Conservation (phyloP, 2,329 filamentous ascomycete species). For the Dryadomyces quercivorus region DNA sequence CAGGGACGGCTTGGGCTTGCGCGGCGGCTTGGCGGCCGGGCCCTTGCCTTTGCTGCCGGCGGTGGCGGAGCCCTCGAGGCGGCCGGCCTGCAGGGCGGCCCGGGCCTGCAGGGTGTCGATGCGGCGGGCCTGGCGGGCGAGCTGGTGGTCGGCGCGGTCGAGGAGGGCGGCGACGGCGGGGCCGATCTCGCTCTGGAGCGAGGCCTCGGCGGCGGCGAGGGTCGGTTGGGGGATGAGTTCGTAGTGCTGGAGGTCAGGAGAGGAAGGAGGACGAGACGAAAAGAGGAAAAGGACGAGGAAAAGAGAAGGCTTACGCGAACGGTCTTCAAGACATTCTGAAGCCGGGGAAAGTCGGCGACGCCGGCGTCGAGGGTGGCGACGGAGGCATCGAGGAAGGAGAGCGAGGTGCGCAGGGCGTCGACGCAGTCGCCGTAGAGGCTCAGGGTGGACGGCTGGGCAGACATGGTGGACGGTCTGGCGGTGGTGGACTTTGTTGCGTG, state of each 20-base stretch:
- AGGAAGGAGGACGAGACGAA: neutral
- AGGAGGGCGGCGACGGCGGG: constrained; percentile 73
- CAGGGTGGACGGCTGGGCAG: constrained; percentile 1
- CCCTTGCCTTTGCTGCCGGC: neutral
- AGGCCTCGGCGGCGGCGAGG: constrained; percentile 68
- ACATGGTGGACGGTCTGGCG: neutral
- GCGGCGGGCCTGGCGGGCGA: constrained; percentile 70
- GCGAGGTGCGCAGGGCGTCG: constrained; percentile 44
- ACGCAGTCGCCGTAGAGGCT: constrained; percentile 43
- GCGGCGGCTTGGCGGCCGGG: neutral
- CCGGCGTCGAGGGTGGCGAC: constrained; percentile 43
- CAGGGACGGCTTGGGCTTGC: neutral
- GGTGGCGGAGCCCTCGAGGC: constrained; percentile 25
- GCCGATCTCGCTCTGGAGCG: constrained; percentile 79
- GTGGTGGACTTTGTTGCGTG: neutral
- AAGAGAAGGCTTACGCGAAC: too few relatives aligned
- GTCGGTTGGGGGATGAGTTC: constrained; percentile 81
- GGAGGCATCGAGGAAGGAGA: constrained; percentile 47
- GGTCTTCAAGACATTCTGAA: constrained; percentile 42
- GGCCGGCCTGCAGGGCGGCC: constrained; percentile 70
- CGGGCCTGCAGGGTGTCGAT: constrained; percentile 76
- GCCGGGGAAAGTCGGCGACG: constrained; percentile 45
- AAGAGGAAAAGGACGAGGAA: neutral
- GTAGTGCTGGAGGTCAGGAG: constrained; percentile 53
- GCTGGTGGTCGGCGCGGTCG: constrained; percentile 67